Evolutionary conservation across 2,329 filamentous ascomycete genomes (phyloP).

Genomic region (Dryadomyces quercivorus): DNA sequence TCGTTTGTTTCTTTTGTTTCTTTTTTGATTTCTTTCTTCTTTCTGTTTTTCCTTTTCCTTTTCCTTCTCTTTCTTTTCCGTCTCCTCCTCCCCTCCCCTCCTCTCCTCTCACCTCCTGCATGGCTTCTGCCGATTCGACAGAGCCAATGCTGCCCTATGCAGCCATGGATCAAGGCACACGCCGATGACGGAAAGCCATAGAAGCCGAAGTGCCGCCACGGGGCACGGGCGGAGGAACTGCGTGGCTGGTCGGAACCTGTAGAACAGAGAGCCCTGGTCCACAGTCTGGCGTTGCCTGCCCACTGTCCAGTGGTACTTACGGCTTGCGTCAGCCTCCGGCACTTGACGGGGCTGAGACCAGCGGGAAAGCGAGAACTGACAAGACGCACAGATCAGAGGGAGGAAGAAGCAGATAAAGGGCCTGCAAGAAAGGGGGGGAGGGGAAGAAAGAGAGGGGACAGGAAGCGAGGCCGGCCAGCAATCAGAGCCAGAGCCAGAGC

Average conservation of each 20-base stretch:
- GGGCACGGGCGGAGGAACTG: neutral
- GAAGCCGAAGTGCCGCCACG: neutral
- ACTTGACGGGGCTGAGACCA: conserved; percentile 3
- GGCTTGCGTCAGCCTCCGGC: conserved; percentile 5
- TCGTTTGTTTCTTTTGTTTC: too few species aligned
- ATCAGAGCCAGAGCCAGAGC: too few species aligned
- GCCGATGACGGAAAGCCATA: neutral
- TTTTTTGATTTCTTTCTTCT: too few species aligned
- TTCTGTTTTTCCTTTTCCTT: neutral
- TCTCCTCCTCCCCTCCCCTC: too few species aligned
- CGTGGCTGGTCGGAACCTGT: neutral
- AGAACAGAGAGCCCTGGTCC: neutral
- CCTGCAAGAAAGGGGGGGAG: neutral
- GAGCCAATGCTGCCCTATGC: neutral
- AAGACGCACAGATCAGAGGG: neutral
- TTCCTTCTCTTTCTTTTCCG: neutral
- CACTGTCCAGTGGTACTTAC: neutral
- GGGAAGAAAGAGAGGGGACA: neutral
- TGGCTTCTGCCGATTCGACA: neutral
- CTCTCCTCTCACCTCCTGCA: too few species aligned
- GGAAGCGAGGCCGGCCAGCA: neutral
- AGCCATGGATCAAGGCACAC: neutral
- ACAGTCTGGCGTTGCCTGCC: too few species aligned
- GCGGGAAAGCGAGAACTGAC: neutral
- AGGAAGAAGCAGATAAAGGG: neutral